These are phyloP conservation scores for Epichloe sylvatica DNA, from an alignment of 2,329 filamentous ascomycete species.

Conservation along the genomic window DNA sequence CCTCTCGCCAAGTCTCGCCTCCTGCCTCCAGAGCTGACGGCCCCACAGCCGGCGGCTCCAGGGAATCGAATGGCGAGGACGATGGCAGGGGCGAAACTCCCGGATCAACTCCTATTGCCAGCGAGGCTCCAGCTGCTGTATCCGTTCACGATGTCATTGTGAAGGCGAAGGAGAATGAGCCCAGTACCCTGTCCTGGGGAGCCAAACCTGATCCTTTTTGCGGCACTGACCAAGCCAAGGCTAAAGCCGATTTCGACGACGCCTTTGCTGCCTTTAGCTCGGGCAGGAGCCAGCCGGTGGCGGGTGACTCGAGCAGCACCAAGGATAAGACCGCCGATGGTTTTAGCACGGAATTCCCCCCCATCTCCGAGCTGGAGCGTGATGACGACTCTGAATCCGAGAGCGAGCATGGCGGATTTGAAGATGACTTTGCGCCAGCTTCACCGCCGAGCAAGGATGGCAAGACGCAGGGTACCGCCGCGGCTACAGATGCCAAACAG, in stretches of 20 bases:
- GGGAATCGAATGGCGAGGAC: conserved; percentile 10
- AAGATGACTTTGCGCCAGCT: conserved; percentile 75
- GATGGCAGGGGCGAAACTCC: conserved; percentile 13
- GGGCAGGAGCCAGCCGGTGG: conserved; percentile 33
- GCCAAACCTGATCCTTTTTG: conserved; percentile 35
- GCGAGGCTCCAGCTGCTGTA: conserved; percentile 12
- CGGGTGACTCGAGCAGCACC: conserved; percentile 21
- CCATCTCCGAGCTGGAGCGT: conserved; percentile 72
- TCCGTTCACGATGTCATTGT: conserved; percentile 7
- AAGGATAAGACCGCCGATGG: conserved; percentile 30
- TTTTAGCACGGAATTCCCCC: conserved; percentile 75
- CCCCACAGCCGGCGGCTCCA: conserved; percentile 20
- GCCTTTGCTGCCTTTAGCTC: conserved; percentile 64
- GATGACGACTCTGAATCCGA: conserved; percentile 76
- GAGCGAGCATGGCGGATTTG: conserved; percentile 71
- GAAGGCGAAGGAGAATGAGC: conserved; percentile 9
- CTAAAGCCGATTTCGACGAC: conserved; percentile 72
- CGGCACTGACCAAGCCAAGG: conserved; percentile 40
- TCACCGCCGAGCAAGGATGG: conserved; percentile 28
- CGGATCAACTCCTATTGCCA: conserved; percentile 15
- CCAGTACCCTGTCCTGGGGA: conserved; percentile 5
- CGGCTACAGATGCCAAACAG: conserved; percentile 1
- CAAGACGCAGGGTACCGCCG: conserved; percentile 6
- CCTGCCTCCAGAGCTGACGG: conserved; percentile 45
- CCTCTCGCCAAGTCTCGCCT: conserved; percentile 65